Conservation (phyloP, 192 early-diverging fungal genomes). For the Diversispora eburnea region DNA sequence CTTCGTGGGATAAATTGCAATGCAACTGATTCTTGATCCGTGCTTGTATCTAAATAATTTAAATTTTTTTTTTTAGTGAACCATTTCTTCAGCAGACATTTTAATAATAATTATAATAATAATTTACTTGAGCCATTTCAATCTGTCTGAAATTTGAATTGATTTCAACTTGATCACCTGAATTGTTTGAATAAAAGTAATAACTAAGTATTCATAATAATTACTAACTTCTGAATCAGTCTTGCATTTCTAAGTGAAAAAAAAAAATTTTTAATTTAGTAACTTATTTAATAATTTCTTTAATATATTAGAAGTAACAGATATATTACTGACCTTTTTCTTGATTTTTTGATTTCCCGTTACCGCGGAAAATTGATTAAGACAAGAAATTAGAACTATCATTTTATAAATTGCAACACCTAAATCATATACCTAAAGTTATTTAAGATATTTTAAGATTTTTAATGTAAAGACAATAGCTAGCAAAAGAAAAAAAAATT, state of each 20-base stretch:
- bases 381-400: conserved; percentile 32
- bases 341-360: not conserved
- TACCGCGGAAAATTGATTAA: not conserved
- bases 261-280: not conserved
- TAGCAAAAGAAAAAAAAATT: not conserved
- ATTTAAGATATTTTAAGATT: not conserved
- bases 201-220: conserved; percentile 45
- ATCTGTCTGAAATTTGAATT: conserved; percentile 26
- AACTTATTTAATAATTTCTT: too few relatives aligned
- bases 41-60: conserved; percentile 37
- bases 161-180: conserved; percentile 41
- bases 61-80: not conserved
- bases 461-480: not conserved
- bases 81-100: not conserved
- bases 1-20: conserved; percentile 76
- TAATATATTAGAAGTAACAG: not conserved
- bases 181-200: conserved; percentile 41
- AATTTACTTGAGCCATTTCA: conserved; percentile 30
- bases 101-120: not conserved
- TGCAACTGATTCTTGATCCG: conserved; percentile 52
- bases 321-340: not conserved
- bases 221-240: conserved; percentile 41
- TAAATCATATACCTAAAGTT: conserved; percentile 43
- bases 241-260: not conserved
- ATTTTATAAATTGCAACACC: conserved; percentile 50